Base-by-base conservation (phyloP, 768 basidiomycete species). In the Naganishia vaughanmartiniae region DNA sequence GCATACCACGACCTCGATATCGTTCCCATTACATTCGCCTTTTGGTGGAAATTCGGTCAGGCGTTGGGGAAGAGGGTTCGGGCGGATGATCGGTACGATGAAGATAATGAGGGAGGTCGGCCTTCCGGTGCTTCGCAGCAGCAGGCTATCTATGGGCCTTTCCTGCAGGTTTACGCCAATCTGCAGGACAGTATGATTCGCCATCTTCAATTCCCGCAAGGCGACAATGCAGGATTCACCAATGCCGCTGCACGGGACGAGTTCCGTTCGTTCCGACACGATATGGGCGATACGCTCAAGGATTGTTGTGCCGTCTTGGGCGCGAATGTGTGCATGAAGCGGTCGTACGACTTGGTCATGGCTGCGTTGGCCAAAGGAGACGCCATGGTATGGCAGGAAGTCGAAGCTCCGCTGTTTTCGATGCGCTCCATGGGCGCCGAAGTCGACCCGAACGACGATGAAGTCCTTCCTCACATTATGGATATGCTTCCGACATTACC, bases 271-370 rank as follows among this genome's bases (percentile, higher is more conserved):
- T 99, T 99, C 84, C 86, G 96, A 57, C 96, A 99, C 83, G 88
- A 93, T 72, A 98, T 99, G 91, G 96, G 96, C 46, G 94, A 99
- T 80, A 98, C 96, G 4, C 85, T 99, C 73, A 99, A 99, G 82
- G 96, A 99, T 78, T 98, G 96, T 79, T 99, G 96, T 81, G 87
- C 89, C 73, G 93, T 99, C 56, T 86, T 99, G 54, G 90, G 93
- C 54, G 86, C 94, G 2, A 89, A 92, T 63, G 85, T 85, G 1
- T 98, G 96, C 77, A 84, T 99, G 53, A 81, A 89, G 65, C 85
- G 89, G 2, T 86, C 93, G 1, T 91, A 91, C 82, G 88, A 90
- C 71, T 85, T 91, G 78, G 89, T 98, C 72, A 87, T 87, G 34
- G 78, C 83, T 9, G 91, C 90, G 1, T 85, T 98, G 65, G 84